phyloP scores from a whole-genome alignment of 129 eudicot species.

The Sambucus nigra region DNA sequence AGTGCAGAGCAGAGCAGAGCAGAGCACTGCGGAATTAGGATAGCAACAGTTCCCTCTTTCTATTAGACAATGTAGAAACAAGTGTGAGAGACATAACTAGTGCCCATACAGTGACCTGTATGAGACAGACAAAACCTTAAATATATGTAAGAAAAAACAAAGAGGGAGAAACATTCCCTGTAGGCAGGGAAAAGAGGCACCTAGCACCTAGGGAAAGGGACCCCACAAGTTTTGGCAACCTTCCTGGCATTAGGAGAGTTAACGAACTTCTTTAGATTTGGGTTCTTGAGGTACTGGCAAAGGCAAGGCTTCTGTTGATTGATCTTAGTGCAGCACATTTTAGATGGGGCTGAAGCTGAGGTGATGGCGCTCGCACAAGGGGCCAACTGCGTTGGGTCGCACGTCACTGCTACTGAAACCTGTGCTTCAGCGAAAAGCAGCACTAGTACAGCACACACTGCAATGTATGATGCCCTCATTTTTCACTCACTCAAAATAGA shows the following conservation, averaged over 20 bases:
- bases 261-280: conserved; percentile 18
- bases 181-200: too few species aligned
- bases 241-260: conserved; percentile 33
- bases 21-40: too few species aligned
- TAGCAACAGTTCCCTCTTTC: too few species aligned
- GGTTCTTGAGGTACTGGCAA: conserved; percentile 43
- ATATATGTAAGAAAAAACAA: too few species aligned
- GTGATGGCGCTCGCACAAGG: conserved; percentile 32
- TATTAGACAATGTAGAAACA: too few species aligned
- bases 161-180: neutral
- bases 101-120: too few species aligned
- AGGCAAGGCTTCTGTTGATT: conserved; percentile 36
- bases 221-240: conserved; percentile 28
- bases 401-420: conserved; percentile 27
- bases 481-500: conserved; percentile 1
- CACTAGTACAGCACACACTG: conserved; percentile 13
- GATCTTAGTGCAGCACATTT: conserved; percentile 31
- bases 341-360: conserved; percentile 13
- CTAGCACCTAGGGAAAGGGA: too few species aligned
- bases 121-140: too few species aligned
- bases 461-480: conserved; percentile 9
- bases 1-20: too few species aligned
- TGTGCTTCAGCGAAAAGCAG: conserved; percentile 16
- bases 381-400: conserved; percentile 22
- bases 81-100: too few species aligned